phyloP scores from a whole-genome alignment of 2,329 filamentous ascomycete genomes.

The Hirsutella minnesotensis region DNA sequence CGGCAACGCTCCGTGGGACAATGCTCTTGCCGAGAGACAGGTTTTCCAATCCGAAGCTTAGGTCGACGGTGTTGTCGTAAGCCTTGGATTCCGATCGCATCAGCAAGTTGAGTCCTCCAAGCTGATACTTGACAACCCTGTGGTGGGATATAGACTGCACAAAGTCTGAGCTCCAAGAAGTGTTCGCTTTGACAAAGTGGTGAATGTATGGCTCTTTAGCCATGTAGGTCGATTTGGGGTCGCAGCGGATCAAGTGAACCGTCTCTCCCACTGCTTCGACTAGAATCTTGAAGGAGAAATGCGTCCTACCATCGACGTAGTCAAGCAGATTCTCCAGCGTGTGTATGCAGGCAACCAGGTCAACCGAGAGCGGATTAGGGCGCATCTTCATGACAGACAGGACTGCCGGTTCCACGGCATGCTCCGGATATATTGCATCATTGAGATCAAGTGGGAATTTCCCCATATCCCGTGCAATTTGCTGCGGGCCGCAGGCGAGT shows the following conservation, averaged over 20 bases:
- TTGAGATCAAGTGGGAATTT: constrained; percentile 43
- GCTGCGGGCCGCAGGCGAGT: constrained; percentile 20
- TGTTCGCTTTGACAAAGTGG: constrained; percentile 54
- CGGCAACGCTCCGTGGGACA: too few species aligned
- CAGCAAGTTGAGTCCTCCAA: background rate
- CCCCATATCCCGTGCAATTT: constrained; percentile 32
- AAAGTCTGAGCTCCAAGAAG: constrained; percentile 45
- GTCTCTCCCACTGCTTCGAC: constrained; percentile 41
- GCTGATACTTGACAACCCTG: constrained; percentile 17
- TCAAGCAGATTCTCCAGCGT: constrained; percentile 46
- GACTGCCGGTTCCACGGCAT: constrained; percentile 39
- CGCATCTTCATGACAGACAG: constrained; percentile 22
- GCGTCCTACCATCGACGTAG: constrained; percentile 31
- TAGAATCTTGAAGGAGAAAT: constrained; percentile 41
- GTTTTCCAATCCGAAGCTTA: background rate
- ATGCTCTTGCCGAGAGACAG: background rate
- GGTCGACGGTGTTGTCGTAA: background rate
- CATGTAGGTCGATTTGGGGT: too few species aligned
- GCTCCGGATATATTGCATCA: constrained; percentile 32
- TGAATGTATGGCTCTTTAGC: constrained; percentile 49
- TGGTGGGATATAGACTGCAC: constrained; percentile 49
- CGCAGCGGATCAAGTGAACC: constrained; percentile 47
- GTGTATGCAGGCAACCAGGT: constrained; percentile 43
- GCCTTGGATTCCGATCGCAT: background rate
- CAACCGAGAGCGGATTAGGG: constrained; percentile 19